Evolutionary conservation across 2,329 filamentous ascomycete genomes (phyloP), one percentile per base, ranked within the genome.

Genomic region (Pestalotiopsis sp.): DNA sequence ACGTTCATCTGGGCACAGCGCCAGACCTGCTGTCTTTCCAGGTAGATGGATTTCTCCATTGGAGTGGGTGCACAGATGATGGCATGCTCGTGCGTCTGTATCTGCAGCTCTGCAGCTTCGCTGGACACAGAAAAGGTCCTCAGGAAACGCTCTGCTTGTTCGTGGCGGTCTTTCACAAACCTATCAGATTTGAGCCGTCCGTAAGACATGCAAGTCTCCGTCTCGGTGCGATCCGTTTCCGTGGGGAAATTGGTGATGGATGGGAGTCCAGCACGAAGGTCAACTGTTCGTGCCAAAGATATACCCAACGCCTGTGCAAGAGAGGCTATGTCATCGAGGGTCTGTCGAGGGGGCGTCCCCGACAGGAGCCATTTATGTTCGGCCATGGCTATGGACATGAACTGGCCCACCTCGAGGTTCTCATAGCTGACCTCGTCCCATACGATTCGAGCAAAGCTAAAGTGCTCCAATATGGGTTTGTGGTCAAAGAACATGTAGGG

Each of bases 391-490:
- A 77, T 73, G 20, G 70, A 69, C 24, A 83, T 71, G 69, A 83
- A 82, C 7, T 76, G 70, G 0, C 73, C 69, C 2, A 78, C 72
- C 2, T 68, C 35, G 3, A 68, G 67, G 26, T 81, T 76, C 48
- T 77, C 71, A 67, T 83, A 83, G 0, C 82, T 81, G 69, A 80
- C 82, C 68, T 84, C 82, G 67, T 84, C 82, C 70, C 79, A 79
- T 10, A 84, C 74, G 11, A 83, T 72, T 3, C 81, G 76, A 20
- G 77, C 69, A 40, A 75, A 83, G 40, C 74, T 79, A 68, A 78
- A 82, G 52, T 74, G 72, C 68, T 83, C 30, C 30, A 35, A 35
- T 35, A 35, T 35, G 30, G 30, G 30, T 9, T 35, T 35, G 30
- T 35, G 30, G 30, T 35, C 80, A 0, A 84, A 71, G 2, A 78